Evolutionary conservation across 768 basidiomycete genomes (phyloP).

Genomic region (Daedaleopsis sinensis): DNA sequence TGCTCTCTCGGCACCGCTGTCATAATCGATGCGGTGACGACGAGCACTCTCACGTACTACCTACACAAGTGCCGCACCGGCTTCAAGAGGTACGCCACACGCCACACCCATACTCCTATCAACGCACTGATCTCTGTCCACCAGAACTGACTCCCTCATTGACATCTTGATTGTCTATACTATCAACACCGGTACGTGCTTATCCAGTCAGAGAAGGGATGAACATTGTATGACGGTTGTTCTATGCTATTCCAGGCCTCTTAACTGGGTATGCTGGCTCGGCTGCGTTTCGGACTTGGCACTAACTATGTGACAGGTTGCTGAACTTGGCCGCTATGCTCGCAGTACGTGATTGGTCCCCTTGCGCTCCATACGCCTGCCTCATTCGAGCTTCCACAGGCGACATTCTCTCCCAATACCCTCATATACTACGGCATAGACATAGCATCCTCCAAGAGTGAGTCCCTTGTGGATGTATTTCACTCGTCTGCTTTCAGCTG

Average conservation of each 20-base stretch:
- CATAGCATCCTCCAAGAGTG: background rate
- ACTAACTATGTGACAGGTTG: background rate
- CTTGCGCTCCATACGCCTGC: background rate
- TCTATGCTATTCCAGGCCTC: too few species aligned
- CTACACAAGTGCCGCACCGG: conserved; percentile 1
- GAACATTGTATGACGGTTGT: too few species aligned
- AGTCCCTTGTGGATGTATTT: background rate
- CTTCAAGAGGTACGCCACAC: background rate
- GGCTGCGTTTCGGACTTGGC: too few species aligned
- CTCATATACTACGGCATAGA: background rate
- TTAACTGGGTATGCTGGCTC: too few species aligned
- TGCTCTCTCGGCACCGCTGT: background rate
- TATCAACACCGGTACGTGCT: background rate
- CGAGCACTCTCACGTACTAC: background rate
- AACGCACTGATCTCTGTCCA: background rate
- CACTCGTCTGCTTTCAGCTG: too few species aligned
- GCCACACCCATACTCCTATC: background rate
- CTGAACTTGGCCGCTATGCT: background rate
- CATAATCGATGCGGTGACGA: background rate
- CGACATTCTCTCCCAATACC: background rate
- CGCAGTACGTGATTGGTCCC: background rate
- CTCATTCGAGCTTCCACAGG: background rate
- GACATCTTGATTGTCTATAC: conserved; percentile 5
- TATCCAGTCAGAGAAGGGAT: background rate
- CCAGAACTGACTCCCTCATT: conserved; percentile 4